Percentiles rank a stretch among this genome's conserved stretches.
Evolutionary conservation across 2,329 filamentous ascomycete species (phyloP).

Genomic region (Colletotrichum neosansevieriae): DNA sequence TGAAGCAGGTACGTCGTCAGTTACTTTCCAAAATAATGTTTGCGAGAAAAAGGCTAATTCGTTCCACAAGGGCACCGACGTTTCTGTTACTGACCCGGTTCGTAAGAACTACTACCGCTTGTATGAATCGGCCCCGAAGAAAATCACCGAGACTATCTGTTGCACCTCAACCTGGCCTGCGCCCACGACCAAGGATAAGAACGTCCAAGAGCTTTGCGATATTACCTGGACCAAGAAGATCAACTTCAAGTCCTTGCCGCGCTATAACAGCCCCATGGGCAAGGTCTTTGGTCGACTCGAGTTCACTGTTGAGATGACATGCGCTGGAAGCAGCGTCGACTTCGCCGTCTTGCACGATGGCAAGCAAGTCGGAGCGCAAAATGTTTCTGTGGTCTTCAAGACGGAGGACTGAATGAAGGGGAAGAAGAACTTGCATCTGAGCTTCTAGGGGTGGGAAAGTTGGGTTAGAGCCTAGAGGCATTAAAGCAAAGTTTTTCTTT

Average conservation of each 20-base stretch:
- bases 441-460: too few species aligned
- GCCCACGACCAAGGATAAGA: fast-evolving
- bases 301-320: slow-evolving; percentile 41
- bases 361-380: slow-evolving; percentile 35
- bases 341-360: slow-evolving; percentile 41
- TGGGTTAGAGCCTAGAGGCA: too few species aligned
- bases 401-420: neutral
- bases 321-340: slow-evolving; percentile 42
- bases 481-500: too few species aligned
- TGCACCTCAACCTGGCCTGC: neutral
- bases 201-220: slow-evolving; percentile 39
- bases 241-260: slow-evolving; percentile 23
- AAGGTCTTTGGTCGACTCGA: slow-evolving; percentile 23
- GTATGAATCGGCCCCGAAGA: neutral
- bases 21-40: neutral
- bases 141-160: slow-evolving; percentile 34
- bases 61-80: neutral
- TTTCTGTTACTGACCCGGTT: slow-evolving; percentile 21
- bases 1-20: slow-evolving; percentile 41
- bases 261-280: slow-evolving; percentile 30
- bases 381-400: slow-evolving; percentile 43
- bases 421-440: too few species aligned
- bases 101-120: fast-evolving
- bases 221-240: slow-evolving; percentile 42
- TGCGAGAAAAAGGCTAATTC: slow-evolving; percentile 25